Percentiles rank a stretch among this genome's conserved stretches.
phyloP scores from a whole-genome alignment of 805 yeast genomes.

The Ogataea paraovalis region DNA sequence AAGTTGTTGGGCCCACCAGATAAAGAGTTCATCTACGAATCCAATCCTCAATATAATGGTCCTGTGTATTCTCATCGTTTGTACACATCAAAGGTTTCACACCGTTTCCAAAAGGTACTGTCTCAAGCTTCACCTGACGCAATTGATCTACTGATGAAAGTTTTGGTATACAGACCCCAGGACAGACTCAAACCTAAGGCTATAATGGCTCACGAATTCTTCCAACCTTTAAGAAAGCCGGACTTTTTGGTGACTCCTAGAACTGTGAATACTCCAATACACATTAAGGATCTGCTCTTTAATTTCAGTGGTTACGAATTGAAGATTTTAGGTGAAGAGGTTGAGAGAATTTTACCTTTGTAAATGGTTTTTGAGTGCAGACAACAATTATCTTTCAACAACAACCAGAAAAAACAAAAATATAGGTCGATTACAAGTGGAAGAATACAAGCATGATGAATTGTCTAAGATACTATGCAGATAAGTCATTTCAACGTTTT shows the following conservation, averaged over 20 bases:
- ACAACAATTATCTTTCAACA: too few species aligned
- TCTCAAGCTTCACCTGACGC: slow-evolving; percentile 82
- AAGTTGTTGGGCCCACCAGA: slow-evolving; percentile 89
- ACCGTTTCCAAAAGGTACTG: slow-evolving; percentile 56
- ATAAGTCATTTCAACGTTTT: too few species aligned
- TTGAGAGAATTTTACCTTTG: slow-evolving; percentile 21
- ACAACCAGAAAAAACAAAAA: too few species aligned
- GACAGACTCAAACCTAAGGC: slow-evolving; percentile 74
- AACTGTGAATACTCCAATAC: slow-evolving; percentile 33
- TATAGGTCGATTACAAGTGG: too few species aligned
- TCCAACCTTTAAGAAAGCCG: slow-evolving; percentile 72
- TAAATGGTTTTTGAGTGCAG: not conserved
- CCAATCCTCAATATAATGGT: slow-evolving; percentile 73
- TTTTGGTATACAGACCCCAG: slow-evolving; percentile 89
- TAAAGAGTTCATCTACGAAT: slow-evolving; percentile 62
- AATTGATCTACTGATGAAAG: slow-evolving; percentile 72
- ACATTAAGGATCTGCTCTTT: slow-evolving; percentile 44
- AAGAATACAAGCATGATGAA: too few species aligned
- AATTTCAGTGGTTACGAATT: slow-evolving; percentile 69
- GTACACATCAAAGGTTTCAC: slow-evolving; percentile 23
- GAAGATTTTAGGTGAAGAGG: slow-evolving; percentile 26
- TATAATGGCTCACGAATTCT: slow-evolving; percentile 84
- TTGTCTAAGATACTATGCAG: too few species aligned
- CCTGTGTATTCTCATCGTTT: slow-evolving; percentile 64
- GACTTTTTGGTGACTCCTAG: slow-evolving; percentile 36